Conservation (phyloP, 225 moss, liverwort and hornwort species). For the Anthoceros angustus region DNA sequence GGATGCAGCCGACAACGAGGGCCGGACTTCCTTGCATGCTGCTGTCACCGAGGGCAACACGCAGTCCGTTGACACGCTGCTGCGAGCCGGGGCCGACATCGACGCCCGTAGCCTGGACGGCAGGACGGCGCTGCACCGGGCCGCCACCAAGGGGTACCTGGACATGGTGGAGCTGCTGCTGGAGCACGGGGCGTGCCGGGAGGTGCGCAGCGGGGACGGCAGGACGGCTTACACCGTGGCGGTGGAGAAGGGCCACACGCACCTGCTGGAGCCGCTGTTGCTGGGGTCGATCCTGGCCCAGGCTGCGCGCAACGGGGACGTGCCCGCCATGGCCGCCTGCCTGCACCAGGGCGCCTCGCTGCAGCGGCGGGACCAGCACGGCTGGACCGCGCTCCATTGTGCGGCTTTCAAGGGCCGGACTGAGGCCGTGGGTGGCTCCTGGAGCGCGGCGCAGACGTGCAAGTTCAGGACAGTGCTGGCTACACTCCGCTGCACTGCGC, state of each 20-base stretch:
- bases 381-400: not conserved
- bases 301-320: conserved; percentile 3
- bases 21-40: conserved; percentile 56
- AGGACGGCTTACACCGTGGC: conserved; percentile 60
- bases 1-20: conserved; percentile 45
- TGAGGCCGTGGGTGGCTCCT: not conserved
- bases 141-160: conserved; percentile 47
- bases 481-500: conserved; percentile 5
- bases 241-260: conserved; percentile 41
- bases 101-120: conserved; percentile 45
- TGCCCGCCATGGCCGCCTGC: not conserved
- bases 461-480: not conserved
- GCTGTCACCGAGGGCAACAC: conserved; percentile 61
- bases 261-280: conserved; percentile 1
- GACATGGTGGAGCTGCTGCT: conserved; percentile 52
- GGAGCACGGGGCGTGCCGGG: conserved; percentile 54
- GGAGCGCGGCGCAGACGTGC: not conserved
- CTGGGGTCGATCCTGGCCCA: not conserved
- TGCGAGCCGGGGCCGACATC: conserved; percentile 45
- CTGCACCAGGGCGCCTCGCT: not conserved
- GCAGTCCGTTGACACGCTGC: conserved; percentile 31
- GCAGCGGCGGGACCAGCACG: not conserved
- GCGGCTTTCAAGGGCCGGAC: not conserved
- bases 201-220: conserved; percentile 33
- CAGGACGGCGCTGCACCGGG: conserved; percentile 58